Evolutionary conservation across 2,329 filamentous ascomycete genomes (phyloP), one percentile per base, ranked within the genome.

Genomic region (Penicillium paneum): DNA sequence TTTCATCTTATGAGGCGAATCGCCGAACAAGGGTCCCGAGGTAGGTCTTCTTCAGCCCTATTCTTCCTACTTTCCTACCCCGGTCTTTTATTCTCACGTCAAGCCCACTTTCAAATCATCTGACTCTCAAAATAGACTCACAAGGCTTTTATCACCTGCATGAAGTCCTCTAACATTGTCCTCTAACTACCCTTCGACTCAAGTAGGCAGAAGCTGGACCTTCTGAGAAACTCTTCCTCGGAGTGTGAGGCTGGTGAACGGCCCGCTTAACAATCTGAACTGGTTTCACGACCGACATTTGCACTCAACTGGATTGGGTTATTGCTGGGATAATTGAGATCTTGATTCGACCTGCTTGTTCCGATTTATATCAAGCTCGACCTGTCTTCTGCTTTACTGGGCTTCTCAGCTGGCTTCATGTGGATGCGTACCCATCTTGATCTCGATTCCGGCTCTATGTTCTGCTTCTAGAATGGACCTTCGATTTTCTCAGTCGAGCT

Each of bases 391-490:
- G 56, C 38, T 31, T 45, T 55, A 34, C 38, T 49, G 32, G 32
- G 35, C 52, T 38, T 47, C 46, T 60, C 53, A 51, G 45, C 54
- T 48, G 21, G 8, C 49, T 57, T 49, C 40, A 57, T 61, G 51
- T 32, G 46, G 50, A 54, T 53, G 19, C 19, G 19, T 36, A 31
- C 19, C 39, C 29, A 34, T 52, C 44, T 54, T 57, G 49, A 62
- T 65, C 59, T 21, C 24, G n/a, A 44, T 34, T 12, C n/a, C 5
- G n/a, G 50, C 35, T 35, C 17, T 49, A 49, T 42, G 58, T 58
- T 48, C 62, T 57, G 57, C 49, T 57, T 66, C 60, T 68, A 73
- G 66, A 59, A 79, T 79, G 77, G 76, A 79, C 60, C 71, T 74
- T 55, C 71, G 70, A 64, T 58, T 71, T 48, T 67, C 71, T 45